phyloP scores from a whole-genome alignment of 306 rosid species.

The Mucuna pruriens region DNA sequence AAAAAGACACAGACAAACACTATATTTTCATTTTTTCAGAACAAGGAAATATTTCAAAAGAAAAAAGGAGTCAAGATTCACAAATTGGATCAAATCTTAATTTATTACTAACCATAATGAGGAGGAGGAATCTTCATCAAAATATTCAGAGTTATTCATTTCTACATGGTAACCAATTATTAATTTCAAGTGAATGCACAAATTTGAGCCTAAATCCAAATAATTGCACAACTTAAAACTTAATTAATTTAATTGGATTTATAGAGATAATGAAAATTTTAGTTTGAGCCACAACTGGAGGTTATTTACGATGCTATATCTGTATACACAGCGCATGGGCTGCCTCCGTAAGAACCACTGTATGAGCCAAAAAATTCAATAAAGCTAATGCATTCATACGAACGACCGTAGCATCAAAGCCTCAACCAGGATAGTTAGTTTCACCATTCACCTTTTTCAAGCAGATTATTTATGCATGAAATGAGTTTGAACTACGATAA shows the following conservation, averaged over 20 bases:
- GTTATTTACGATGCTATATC: neutral
- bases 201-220: slow-evolving; percentile 7
- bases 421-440: neutral
- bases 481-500: neutral
- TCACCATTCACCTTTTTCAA: neutral
- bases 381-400: neutral
- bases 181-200: slow-evolving; percentile 1
- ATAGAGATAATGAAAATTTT: neutral
- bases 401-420: neutral
- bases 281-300: neutral
- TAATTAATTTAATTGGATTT: neutral
- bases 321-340: neutral
- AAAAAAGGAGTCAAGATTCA: neutral
- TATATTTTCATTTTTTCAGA: neutral
- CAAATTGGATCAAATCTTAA: neutral
- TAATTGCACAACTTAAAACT: neutral
- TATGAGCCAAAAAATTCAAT: neutral
- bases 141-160: neutral
- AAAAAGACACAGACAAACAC: neutral
- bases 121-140: neutral
- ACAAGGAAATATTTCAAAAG: neutral
- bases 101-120: neutral
- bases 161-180: neutral
- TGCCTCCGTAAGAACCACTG: neutral
- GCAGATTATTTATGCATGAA: neutral